Percentiles rank a stretch among this genome's conserved stretches.
Conservation (phyloP, 2,329 filamentous ascomycete species). For the Neonectria neomacrospora region DNA sequence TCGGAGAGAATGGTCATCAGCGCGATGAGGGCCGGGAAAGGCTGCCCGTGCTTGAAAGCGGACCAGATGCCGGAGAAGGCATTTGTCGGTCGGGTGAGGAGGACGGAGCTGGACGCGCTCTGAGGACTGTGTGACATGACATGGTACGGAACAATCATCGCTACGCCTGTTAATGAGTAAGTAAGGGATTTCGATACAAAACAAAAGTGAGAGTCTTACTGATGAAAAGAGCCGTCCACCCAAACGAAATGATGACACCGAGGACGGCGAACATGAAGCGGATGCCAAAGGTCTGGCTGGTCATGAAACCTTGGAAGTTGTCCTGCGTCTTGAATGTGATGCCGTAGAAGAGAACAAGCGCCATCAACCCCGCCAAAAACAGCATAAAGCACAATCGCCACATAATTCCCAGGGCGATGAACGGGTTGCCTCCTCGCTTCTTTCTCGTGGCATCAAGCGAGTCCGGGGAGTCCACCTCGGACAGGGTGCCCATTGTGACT, state of each 20-base stretch:
- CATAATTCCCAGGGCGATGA: slow-evolving; percentile 50
- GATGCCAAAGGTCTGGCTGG: slow-evolving; percentile 55
- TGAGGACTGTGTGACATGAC: slow-evolving; percentile 51
- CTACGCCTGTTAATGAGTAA: slow-evolving; percentile 51
- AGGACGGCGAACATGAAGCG: slow-evolving; percentile 57
- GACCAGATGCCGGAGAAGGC: slow-evolving; percentile 56
- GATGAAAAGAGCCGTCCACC: slow-evolving; percentile 55
- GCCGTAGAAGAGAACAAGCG: slow-evolving; percentile 55
- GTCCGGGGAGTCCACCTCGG: slow-evolving; percentile 39
- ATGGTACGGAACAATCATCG: slow-evolving; percentile 57
- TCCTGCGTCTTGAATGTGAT: slow-evolving; percentile 44
- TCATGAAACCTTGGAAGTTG: slow-evolving; percentile 52
- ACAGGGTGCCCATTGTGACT: not conserved
- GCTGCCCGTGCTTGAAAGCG: slow-evolving; percentile 42
- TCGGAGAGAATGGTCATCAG: slow-evolving; percentile 59
- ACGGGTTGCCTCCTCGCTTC: slow-evolving; percentile 43
- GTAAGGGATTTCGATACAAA: rapidly evolving
- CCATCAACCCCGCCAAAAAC: slow-evolving; percentile 50
- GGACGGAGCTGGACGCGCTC: slow-evolving; percentile 52
- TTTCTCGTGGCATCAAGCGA: not conserved
- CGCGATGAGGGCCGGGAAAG: slow-evolving; percentile 54
- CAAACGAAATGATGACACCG: slow-evolving; percentile 56
- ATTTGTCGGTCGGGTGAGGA: slow-evolving; percentile 56
- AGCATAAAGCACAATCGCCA: slow-evolving; percentile 51
- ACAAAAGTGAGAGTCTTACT: slow-evolving; percentile 26